These are phyloP conservation scores for Magnolia sinica DNA, from an alignment of 164 flowering plant genomes.

Conservation along the genomic window DNA sequence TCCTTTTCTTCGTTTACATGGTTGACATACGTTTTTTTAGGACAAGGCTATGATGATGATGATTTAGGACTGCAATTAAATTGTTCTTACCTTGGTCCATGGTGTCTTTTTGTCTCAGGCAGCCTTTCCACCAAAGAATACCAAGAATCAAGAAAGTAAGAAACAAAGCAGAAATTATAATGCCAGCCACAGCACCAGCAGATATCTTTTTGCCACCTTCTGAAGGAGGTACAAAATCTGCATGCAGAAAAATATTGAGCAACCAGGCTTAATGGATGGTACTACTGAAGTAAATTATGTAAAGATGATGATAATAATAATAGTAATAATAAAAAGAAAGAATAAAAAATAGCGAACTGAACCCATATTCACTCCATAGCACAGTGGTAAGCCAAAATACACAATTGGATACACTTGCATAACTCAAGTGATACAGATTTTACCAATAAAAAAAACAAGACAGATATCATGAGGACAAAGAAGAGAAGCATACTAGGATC, in stretches of 20 bases:
- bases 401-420: background rate
- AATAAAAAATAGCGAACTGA: background rate
- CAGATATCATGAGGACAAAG: background rate
- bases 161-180: constrained; percentile 22
- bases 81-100: constrained; percentile 18
- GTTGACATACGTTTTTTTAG: background rate
- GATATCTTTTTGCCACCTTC: constrained; percentile 25
- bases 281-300: background rate
- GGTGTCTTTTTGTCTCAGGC: constrained; percentile 16
- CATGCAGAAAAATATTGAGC: background rate
- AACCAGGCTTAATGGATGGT: background rate
- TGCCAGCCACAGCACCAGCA: constrained; percentile 31
- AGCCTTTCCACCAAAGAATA: constrained; percentile 50
- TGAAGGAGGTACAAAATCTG: constrained; percentile 24
- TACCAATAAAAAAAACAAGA: background rate
- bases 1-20: background rate
- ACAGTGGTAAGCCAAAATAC: background rate
- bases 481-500: constrained; percentile 23
- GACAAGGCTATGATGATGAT: background rate
- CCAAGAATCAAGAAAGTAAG: constrained; percentile 23
- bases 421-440: background rate
- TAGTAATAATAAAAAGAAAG: background rate
- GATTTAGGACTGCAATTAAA: background rate
- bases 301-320: too few species aligned
- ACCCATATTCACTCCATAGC: background rate